phyloP scores from a whole-genome alignment of 202 grass and related monocot species.

The Musa balbisiana region DNA sequence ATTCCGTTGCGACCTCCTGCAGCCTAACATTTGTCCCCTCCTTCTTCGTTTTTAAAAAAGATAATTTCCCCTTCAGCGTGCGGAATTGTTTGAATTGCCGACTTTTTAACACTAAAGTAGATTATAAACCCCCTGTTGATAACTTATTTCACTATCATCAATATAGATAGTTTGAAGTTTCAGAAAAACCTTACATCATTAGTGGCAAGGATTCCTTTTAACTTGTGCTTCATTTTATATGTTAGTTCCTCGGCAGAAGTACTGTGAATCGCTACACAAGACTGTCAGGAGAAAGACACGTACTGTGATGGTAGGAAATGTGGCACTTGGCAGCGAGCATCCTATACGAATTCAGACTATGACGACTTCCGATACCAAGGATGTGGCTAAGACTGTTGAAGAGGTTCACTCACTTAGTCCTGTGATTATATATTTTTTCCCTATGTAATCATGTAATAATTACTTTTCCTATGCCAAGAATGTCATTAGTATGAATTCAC shows the following conservation, averaged over 20 bases:
- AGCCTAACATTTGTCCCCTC: neutral
- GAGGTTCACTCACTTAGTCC: slow-evolving; percentile 41
- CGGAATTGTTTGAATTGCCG: no score
- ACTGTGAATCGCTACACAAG: slow-evolving; percentile 76
- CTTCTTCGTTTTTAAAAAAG: neutral
- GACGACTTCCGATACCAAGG: slow-evolving; percentile 96
- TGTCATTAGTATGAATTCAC: neutral
- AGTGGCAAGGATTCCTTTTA: neutral
- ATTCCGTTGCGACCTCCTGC: no score
- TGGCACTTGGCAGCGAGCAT: slow-evolving; percentile 88
- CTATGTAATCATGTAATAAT: neutral
- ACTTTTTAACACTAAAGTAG: neutral
- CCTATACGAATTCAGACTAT: slow-evolving; percentile 95
- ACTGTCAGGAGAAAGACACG: slow-evolving; percentile 87
- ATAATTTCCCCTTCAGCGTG: no score
- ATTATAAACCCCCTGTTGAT: neutral
- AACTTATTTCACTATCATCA: neutral
- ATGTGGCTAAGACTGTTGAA: slow-evolving; percentile 80
- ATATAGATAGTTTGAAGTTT: neutral
- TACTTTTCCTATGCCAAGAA: neutral
- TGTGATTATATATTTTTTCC: slow-evolving; percentile 1
- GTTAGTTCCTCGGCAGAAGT: slow-evolving; percentile 87
- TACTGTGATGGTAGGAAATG: slow-evolving; percentile 98
- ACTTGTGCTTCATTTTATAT: slow-evolving; percentile 16
- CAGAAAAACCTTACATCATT: neutral